A percentile compares a stretch with the other conserved stretches of the same genome.
phyloP scores from a whole-genome alignment of 148 eudicot species.

The Mesembryanthemum crystallinum region DNA sequence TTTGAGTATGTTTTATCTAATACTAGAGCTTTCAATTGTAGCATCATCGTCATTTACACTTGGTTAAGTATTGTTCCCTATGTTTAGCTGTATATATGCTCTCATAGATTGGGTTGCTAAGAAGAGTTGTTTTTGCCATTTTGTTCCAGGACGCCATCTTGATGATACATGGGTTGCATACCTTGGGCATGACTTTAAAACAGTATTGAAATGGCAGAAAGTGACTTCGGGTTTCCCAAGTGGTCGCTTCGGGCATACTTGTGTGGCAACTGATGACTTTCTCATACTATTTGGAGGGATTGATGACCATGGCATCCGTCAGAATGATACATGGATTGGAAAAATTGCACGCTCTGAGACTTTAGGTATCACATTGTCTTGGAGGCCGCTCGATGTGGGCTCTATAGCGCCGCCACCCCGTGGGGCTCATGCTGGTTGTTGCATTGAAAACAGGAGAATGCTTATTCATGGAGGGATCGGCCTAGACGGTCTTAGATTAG shows the following conservation, averaged over 20 bases:
- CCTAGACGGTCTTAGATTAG: conserved; percentile 69
- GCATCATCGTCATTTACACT: not conserved
- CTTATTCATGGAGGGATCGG: conserved; percentile 95
- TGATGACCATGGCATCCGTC: conserved; percentile 84
- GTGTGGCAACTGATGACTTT: conserved; percentile 56
- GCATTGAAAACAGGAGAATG: conserved; percentile 59
- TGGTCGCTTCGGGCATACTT: conserved; percentile 94
- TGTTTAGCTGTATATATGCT: not conserved
- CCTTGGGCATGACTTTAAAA: conserved; percentile 48
- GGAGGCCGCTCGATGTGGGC: conserved; percentile 77
- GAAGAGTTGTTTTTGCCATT: not conserved
- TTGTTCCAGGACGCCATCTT: conserved; percentile 80
- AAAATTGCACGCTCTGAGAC: conserved; percentile 37
- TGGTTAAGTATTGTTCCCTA: not conserved
- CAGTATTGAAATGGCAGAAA: conserved; percentile 65
- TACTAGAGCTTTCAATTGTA: not conserved
- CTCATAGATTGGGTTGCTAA: conserved; percentile 5
- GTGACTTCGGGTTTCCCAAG: conserved; percentile 65
- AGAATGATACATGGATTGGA: conserved; percentile 91
- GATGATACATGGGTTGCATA: conserved; percentile 98
- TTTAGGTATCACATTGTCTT: conserved; percentile 46
- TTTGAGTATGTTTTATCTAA: not conserved
- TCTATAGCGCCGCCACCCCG: conserved; percentile 74
- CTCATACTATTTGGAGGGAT: conserved; percentile 91
- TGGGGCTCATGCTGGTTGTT: conserved; percentile 96